These are phyloP conservation scores for Hirsutella minnesotensis DNA, from an alignment of 2,329 filamentous ascomycete species.

Conservation along the genomic window DNA sequence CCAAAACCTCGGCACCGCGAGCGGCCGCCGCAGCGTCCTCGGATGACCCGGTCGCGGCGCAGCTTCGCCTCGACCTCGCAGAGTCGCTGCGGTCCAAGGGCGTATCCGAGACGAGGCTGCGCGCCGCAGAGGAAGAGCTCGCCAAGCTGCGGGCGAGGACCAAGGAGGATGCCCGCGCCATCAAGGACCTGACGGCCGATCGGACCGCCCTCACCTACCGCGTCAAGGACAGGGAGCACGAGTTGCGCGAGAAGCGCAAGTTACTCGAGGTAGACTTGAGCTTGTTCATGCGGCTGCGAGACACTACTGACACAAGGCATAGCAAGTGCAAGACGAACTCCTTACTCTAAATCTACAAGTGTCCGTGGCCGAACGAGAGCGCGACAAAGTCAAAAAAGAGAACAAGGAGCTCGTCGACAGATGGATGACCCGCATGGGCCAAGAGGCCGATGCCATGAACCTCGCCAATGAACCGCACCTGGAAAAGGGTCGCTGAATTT, in stretches of 20 bases:
- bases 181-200: slow-evolving; percentile 52
- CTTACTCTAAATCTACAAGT: slow-evolving; percentile 78
- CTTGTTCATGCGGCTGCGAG: neutral
- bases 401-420: slow-evolving; percentile 82
- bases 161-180: slow-evolving; percentile 45
- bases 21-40: slow-evolving; percentile 2
- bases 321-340: slow-evolving; percentile 87
- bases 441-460: slow-evolving; percentile 85
- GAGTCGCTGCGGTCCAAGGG: slow-evolving; percentile 65
- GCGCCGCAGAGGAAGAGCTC: slow-evolving; percentile 51
- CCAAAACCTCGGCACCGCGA: neutral
- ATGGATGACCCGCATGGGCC: slow-evolving; percentile 81
- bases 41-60: slow-evolving; percentile 25
- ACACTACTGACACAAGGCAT: neutral
- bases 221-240: slow-evolving; percentile 72
- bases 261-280: slow-evolving; percentile 51
- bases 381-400: slow-evolving; percentile 62
- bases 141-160: slow-evolving; percentile 47
- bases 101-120: slow-evolving; percentile 53
- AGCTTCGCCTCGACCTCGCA: slow-evolving; percentile 58
- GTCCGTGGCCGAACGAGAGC: slow-evolving; percentile 70
- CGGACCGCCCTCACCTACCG: slow-evolving; percentile 50
- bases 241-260: slow-evolving; percentile 72
- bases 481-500: slow-evolving; percentile 10
- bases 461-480: slow-evolving; percentile 39